Base-by-base conservation (phyloP, 306 rosid species). In the Aeschynomene evenia region DNA sequence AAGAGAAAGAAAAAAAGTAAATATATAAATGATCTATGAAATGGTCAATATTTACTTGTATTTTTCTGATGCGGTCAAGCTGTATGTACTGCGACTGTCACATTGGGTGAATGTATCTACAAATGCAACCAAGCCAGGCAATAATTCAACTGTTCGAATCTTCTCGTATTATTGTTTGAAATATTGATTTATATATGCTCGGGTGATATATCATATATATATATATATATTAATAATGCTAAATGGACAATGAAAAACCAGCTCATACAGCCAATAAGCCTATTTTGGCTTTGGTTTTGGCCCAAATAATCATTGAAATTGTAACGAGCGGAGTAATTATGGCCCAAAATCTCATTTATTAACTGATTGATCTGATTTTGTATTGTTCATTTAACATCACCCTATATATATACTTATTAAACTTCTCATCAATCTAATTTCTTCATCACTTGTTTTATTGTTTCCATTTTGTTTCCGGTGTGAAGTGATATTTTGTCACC, bases 51-150 rank as follows among this genome's bases (percentile, higher is more conserved):
- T 52, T 28, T 40, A 16, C 37, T 0, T 18, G 26, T 16, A 43
- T 61, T 45, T 64, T 52, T 77, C 62, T 9, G 53, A 24, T 55
- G 77, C 39, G 48, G 34, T 62, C 72, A 62, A 52, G 56, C 56
- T 71, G 55, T 63, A 40, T 36, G 63, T 39, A 50, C 65, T 42
- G 24, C 71, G 20, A 53, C 42, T 24, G 55, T 61, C 68, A 28
- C 23, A 24, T 67, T 36, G 40, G 20, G 59, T 9, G 10, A 18
- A 60, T 66, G 20, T 23, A n/a, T n/a, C n/a, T n/a, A 56, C 20
- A 74, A 66, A 68, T 28, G 16, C 40, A 60, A 49, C 36, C 69
- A 37, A 24, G 19, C 34, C 1, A 37, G 40, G 12, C 39, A 2
- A 19, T 33, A 9, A 68, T 20, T 18, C 63, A 19, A n/a, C 14